phyloP scores from a whole-genome alignment of 495 filamentous ascomycete species.

The Aspergillus leporis region DNA sequence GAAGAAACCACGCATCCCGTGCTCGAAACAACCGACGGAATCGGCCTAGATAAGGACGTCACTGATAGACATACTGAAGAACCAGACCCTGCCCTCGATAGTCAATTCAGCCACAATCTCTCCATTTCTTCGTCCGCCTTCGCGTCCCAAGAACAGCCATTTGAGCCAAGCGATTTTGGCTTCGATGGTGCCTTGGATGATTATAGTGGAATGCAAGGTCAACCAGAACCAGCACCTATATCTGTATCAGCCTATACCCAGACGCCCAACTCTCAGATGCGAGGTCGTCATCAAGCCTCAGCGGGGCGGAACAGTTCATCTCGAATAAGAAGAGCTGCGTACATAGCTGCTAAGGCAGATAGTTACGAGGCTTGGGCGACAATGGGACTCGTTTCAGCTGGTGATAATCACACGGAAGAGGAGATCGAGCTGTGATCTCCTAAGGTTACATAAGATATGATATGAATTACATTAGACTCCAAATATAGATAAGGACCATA shows the following conservation, averaged over 20 bases:
- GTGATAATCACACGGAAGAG: conserved; percentile 46
- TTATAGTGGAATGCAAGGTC: not conserved
- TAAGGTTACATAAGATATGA: not conserved
- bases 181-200: not conserved
- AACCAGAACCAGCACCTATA: not conserved
- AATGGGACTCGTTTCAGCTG: conserved; percentile 46
- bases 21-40: not conserved
- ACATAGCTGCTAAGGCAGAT: conserved; percentile 38
- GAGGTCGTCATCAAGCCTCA: not conserved
- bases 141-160: conserved; percentile 18
- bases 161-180: not conserved
- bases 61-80: not conserved
- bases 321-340: conserved; percentile 29
- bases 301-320: not conserved
- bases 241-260: not conserved
- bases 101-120: conserved; percentile 1
- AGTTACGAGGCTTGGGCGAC: conserved; percentile 45
- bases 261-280: not conserved
- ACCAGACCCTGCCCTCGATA: not conserved
- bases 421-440: conserved; percentile 49
- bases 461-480: too few species aligned
- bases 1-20: not conserved
- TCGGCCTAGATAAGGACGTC: not conserved
- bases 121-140: conserved; percentile 22
- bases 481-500: too few species aligned